Evolutionary conservation across 352 stramenopile species (phyloP), one percentile per base, ranked within the genome.

Genomic region (Elongisporangium senticosum): DNA sequence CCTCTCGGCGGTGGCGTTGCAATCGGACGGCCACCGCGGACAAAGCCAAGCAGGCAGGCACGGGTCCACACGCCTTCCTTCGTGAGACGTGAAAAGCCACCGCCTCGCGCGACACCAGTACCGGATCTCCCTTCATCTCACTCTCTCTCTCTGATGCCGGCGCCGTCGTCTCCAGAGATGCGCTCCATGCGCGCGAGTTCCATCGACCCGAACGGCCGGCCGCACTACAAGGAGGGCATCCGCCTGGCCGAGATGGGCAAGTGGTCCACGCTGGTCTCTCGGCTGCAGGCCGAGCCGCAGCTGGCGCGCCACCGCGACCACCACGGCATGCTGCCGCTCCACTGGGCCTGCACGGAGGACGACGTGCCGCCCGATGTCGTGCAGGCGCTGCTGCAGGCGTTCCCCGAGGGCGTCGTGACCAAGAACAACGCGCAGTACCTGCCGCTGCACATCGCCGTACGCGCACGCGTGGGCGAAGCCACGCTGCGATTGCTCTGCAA

Each of bases 361-460:
- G 81, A 94, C 57, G 82, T 83, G n/a, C 77, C 79, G 3, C 56
- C 79, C 4, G 74, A 68, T 14, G 79, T 83, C 3, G 69, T 94
- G 53, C 64, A 71, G 0, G 77, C 80, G 50, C 68, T 94, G 43
- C 72, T 94, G 11, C 61, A 79, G 15, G 84, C 80, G 5, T 94
- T 84, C n/a, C 84, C 84, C 0, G 78, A 90, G 50, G 84, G 69
- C 13, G 81, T 88, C 43, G 69, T 94, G 53, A 89, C 79, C 50
- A 83, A 78, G 56, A 94, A 94, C 70, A 88, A 92, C 49, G 83
- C 84, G 8, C 82, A 92, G 67, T 89, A 89, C 55, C 56, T 94
- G 61, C 84, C 84, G 1, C 70, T 94, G n/a, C 84, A 94, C 61
- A 89, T 94, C 61, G 84, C 84, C 0, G 80, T 94, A 24, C 83